Base-by-base conservation (phyloP, 2,329 filamentous ascomycete species). In the Verticillium albo-atrum region DNA sequence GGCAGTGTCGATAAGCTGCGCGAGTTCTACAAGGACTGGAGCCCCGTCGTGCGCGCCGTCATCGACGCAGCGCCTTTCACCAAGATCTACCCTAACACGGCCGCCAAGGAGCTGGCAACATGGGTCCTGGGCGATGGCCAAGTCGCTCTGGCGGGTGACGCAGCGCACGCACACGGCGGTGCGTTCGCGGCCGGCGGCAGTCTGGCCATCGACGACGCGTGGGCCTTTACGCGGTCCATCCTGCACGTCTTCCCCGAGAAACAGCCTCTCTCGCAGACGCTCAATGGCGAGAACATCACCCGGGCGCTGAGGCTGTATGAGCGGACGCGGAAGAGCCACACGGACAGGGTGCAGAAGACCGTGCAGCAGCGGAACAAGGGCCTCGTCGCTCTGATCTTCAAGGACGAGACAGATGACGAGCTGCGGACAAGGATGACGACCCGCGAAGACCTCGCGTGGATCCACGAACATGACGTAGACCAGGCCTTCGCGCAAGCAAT, bases 381-480 rank as follows among this genome's bases (percentile, higher is more conserved):
- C 14, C 67, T 69, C 37, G 59, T 71, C 2, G 68, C 62, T 37
- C 63, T 65, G 50, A 56, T 63, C 12, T 66, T 59, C 0, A 59
- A 63, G 42, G 55, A 34, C 2, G 72, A 75, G 62, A 75, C 72
- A 5, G 76, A 80, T 27, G 71, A 72, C 53, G 67, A 72, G 54
- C 63, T 80, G 42, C 63, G 72, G 52, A 42, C 63, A 1, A 68
- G 74, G 57, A 72, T 79, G 63, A 67, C 61, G 26, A 71, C 63
- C 23, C 67, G 77, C 4, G 67, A 69, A 2, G 71, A 78, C 58
- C 72, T 73, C 5, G 69, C 65, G 17, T 81, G 78, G 79, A 70
- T 81, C 30, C 75, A 76, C 23, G 77, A 80, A 62, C 77, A 81
- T 65, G 75, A 80, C 65, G 77, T 80, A 9, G 70, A 75, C 56